Evolutionary conservation across 73 alveolate genomes (phyloP), one percentile per base, ranked within the genome.

Genomic region (Tetrahymena borealis): DNA sequence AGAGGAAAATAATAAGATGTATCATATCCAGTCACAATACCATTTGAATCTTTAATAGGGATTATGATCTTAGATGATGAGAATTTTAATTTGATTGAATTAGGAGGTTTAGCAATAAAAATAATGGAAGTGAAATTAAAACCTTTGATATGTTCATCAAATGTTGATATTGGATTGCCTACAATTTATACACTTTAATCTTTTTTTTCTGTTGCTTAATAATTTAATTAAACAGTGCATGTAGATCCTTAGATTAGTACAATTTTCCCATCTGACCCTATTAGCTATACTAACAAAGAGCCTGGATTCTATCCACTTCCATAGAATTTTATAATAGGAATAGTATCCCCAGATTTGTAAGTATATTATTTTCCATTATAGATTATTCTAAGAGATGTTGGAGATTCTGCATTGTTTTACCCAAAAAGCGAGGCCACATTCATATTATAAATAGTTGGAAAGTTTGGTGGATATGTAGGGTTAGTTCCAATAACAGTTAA

Each of bases 401-500:
- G 95, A 33, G 78, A 93, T 13, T 90, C 95, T 10, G 95, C 95
- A 15, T 78, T 85, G 32, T 93, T 78, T 39, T 79, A 38, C 31
- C 95, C 95, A 79, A 20, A 93, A 20, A 93, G 20, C 0, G 60
- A 11, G 24, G 95, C 95, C 20, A 38, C n/a, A 93, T 93, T 93
- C 32, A 79, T 39, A 10, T 38, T 28, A 37, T 38, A 33, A 39
- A 92, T 41, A 79, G 40, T 39, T 16, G 90, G 78, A 24, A 90
- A 79, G 37, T 32, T 85, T 7, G 60, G 33, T 33, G 35, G 39
- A 24, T 40, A 38, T 36, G 78, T 39, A 9, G 91, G 90, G 16
- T 90, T 93, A 38, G 93, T 90, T 77, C 79, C 94, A 60, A 32
- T 42, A 33, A 85, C 93, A 79, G 90, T 85, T 32, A 93, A 79